Conservation (phyloP, 345 rosid genomes). For the Ceriops decandra region DNA sequence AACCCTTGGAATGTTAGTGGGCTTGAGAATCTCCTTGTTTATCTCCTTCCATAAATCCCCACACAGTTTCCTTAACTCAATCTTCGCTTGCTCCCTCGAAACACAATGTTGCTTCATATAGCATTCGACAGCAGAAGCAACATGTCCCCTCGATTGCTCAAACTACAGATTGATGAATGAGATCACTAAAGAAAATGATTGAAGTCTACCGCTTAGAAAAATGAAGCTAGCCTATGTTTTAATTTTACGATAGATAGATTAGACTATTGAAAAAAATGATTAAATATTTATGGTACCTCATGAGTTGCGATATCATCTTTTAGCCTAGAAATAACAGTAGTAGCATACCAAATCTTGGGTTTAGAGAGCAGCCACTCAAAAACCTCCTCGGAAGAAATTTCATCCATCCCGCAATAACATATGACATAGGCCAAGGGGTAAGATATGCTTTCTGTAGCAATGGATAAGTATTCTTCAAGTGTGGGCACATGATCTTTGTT, state of each 20-base stretch:
- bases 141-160: conserved; percentile 16
- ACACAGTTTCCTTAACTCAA: background rate
- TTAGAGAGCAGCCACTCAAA: conserved; percentile 13
- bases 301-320: conserved; percentile 3
- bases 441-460: background rate
- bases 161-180: no score
- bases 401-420: background rate
- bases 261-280: no score
- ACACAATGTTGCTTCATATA: conserved; percentile 13
- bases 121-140: conserved; percentile 12
- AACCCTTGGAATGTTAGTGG: no score
- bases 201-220: no score
- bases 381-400: background rate
- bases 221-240: no score
- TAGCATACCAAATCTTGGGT: conserved; percentile 2
- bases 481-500: conserved; percentile 7
- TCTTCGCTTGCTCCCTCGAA: background rate
- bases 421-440: background rate
- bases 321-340: conserved; percentile 6
- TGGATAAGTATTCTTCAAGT: conserved; percentile 5
- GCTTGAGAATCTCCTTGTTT: background rate
- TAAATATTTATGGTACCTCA: background rate
- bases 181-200: no score
- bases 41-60: conserved; percentile 17
- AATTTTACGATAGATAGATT: no score